Base-by-base conservation (phyloP, 805 yeast species). In the Metschnikowia borealis region DNA sequence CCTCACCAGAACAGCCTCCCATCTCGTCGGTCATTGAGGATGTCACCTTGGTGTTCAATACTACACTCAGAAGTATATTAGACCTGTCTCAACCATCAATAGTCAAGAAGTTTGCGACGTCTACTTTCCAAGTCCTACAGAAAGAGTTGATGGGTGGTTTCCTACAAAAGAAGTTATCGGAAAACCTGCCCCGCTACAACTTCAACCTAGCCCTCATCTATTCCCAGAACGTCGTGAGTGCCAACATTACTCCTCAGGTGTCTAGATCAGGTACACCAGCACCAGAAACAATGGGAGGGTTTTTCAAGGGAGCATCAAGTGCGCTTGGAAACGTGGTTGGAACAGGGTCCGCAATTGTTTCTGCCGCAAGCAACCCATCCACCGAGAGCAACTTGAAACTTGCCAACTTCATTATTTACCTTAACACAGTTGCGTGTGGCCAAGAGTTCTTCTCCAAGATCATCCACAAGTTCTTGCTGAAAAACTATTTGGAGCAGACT, bases 1-100 rank as follows among this genome's bases (percentile, higher is more conserved):
- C 55, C 42, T 62, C 72, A 33, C 81, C 84, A 2, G 83, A 80
- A 38, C 83, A 78, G 31, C 73, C 84, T 5, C 92, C 91, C 2
- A 80, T 86, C 4, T 82, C 95, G 0, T 89, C 97, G 0, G 83
- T 89, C 20, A 82, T 91, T 21, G 99, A 94, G 60, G 99, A 94
- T 63, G 70, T 88, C 33, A 79, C 89, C 26, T 74, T 89, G 58
- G 81, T 90, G 7, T 69, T 91, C 41, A 86, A 88, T 60, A 80
- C 83, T 35, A 76, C 87, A 15, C 64, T 90, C 34, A 70, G 82
- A 21, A 85, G 84, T 51, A 74, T 83, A 1, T 71, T 90, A 11
- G 84, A 87, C 41, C 80, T 96, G 0, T 95, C 96, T 0, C 86
- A 87, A 52, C 69, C 70, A 48, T 60, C 74, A 6, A 72, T 84